phyloP scores from a whole-genome alignment of 768 basidiomycete species.

The Pleurotus sapidus region DNA sequence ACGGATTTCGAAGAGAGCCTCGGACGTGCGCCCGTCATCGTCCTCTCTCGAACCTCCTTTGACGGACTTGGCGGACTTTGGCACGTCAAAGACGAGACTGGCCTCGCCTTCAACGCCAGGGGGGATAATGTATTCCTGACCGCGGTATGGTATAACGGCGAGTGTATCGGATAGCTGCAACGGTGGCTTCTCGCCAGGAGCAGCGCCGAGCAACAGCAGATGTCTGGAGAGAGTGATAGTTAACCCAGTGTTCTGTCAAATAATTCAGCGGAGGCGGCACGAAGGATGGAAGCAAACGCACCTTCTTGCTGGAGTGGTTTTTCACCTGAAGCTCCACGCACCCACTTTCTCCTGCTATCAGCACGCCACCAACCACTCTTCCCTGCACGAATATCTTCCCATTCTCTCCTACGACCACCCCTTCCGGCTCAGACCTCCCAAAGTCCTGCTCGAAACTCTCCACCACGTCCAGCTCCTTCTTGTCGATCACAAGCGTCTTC shows the following conservation, averaged over 20 bases:
- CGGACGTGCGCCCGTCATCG: slow-evolving; percentile 39
- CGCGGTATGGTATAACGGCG: slow-evolving; percentile 66
- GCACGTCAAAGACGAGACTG: slow-evolving; percentile 78
- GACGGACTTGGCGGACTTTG: slow-evolving; percentile 59
- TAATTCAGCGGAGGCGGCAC: slow-evolving; percentile 5
- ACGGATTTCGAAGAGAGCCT: slow-evolving; percentile 66
- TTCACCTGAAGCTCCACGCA: slow-evolving; percentile 77
- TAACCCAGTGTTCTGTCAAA: slow-evolving; percentile 61
- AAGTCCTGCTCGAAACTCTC: slow-evolving; percentile 46
- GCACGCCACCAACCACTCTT: slow-evolving; percentile 55
- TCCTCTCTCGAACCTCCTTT: slow-evolving; percentile 60
- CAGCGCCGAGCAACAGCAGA: slow-evolving; percentile 49
- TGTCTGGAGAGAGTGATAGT: slow-evolving; percentile 58
- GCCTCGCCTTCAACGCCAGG: slow-evolving; percentile 80
- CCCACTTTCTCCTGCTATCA: slow-evolving; percentile 66
- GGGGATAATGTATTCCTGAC: slow-evolving; percentile 69
- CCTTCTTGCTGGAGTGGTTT: slow-evolving; percentile 82
- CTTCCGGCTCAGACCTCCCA: slow-evolving; percentile 45
- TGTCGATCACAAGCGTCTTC: slow-evolving; percentile 62
- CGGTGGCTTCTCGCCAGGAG: slow-evolving; percentile 37
- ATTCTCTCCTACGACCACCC: slow-evolving; percentile 67
- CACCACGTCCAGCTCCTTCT: slow-evolving; percentile 60
- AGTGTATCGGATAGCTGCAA: slow-evolving; percentile 68
- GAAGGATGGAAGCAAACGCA: slow-evolving; percentile 22
- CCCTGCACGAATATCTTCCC: slow-evolving; percentile 82